Percentiles rank a stretch among this genome's conserved stretches.
Conservation (phyloP, 345 rosid genomes). For the Populus simonii region DNA sequence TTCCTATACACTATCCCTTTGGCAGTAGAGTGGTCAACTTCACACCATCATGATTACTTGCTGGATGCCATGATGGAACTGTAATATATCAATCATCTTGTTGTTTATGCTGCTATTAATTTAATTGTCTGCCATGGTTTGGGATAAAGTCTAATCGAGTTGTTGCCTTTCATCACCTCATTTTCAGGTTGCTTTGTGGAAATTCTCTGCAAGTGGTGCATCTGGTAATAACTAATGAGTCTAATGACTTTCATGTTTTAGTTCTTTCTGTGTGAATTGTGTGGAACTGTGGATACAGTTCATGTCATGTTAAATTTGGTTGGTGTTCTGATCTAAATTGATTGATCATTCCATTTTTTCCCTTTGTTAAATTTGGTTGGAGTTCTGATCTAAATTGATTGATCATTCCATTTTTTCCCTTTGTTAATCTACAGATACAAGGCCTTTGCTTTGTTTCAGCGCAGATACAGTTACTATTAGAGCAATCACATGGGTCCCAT, state of each 20-base stretch:
- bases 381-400: not conserved
- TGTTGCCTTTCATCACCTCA: not conserved
- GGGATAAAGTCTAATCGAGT: slow-evolving; percentile 1
- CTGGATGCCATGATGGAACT: slow-evolving; percentile 95
- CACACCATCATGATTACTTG: slow-evolving; percentile 66
- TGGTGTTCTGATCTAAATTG: not conserved
- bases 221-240: slow-evolving; percentile 37
- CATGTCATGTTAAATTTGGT: not conserved
- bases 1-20: not conserved
- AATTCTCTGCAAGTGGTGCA: slow-evolving; percentile 51
- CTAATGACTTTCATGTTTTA: not conserved
- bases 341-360: not conserved
- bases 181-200: slow-evolving; percentile 92
- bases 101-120: slow-evolving; percentile 7
- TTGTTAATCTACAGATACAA: slow-evolving; percentile 59
- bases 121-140: not conserved
- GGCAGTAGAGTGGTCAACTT: slow-evolving; percentile 13
- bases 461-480: slow-evolving; percentile 84
- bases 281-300: not conserved
- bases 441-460: slow-evolving; percentile 77
- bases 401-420: slow-evolving; percentile 1
- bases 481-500: slow-evolving; percentile 88
- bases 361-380: slow-evolving; percentile 2
- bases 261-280: not conserved
- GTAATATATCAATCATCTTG: slow-evolving; percentile 31